Percentiles rank a stretch among this genome's conserved stretches.
Evolutionary conservation across 345 rosid species (phyloP).

Genomic region (Combretum micranthum): DNA sequence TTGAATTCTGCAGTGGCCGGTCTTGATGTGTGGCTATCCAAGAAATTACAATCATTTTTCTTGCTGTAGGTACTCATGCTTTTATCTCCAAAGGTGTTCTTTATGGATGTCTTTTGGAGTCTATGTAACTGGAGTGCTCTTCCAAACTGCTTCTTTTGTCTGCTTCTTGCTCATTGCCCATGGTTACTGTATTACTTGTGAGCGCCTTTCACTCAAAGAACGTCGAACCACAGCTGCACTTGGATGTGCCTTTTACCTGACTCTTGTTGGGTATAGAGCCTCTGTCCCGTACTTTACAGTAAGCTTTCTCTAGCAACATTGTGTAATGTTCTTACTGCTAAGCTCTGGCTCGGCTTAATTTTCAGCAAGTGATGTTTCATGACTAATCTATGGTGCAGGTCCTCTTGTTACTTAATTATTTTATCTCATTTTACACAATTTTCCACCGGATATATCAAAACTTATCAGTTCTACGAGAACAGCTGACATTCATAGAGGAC

Average conservation of each 20-base stretch:
- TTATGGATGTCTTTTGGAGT: constrained; percentile 97
- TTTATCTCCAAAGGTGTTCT: constrained; percentile 72
- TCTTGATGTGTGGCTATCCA: neutral
- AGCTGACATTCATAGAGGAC: constrained; percentile 63
- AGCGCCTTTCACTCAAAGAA: constrained; percentile 69
- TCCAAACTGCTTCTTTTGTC: constrained; percentile 84
- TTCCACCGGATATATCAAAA: constrained; percentile 82
- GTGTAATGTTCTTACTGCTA: neutral
- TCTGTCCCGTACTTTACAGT: constrained; percentile 88
- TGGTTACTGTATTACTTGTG: constrained; percentile 87
- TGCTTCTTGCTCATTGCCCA: constrained; percentile 88
- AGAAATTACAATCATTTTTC: neutral
- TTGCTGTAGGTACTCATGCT: constrained; percentile 76
- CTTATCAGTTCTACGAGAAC: constrained; percentile 53
- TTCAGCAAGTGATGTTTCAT: too few relatives aligned
- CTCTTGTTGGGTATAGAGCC: constrained; percentile 91
- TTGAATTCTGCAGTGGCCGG: neutral
- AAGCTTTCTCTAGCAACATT: constrained; percentile 11
- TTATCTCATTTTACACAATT: constrained; percentile 69
- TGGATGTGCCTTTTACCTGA: constrained; percentile 75
- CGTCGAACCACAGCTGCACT: constrained; percentile 79
- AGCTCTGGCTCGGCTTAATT: too few relatives aligned
- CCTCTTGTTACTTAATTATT: constrained; percentile 73
- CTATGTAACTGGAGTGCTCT: constrained; percentile 84
- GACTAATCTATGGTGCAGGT: constrained; percentile 33